A percentile compares a stretch with the other conserved stretches of the same genome.
These are phyloP conservation scores for Phoma sp. DNA, from an alignment of 2,329 filamentous ascomycete genomes.

Conservation along the genomic window DNA sequence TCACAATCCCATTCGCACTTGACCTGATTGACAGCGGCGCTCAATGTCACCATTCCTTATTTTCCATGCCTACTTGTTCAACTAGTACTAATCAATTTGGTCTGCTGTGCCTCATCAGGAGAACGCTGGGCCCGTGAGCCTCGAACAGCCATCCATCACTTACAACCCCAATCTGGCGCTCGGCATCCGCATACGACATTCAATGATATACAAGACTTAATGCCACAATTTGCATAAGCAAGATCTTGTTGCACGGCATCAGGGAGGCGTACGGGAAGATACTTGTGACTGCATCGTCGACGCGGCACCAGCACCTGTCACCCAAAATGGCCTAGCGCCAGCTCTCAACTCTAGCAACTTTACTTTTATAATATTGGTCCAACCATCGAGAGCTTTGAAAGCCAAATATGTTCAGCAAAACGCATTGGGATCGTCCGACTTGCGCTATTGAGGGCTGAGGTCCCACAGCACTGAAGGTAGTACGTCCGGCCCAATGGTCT, in stretches of 20 bases:
- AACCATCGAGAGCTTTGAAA: conserved; percentile 19
- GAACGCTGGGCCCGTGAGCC: conserved; percentile 14
- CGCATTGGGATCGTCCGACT: not conserved
- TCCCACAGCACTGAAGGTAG: conserved; percentile 5
- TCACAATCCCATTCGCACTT: not conserved
- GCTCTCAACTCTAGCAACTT: conserved; percentile 15
- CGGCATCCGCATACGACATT: not conserved
- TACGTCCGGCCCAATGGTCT: conserved; percentile 3
- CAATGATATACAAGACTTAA: not conserved
- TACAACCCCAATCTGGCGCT: conserved; percentile 1
- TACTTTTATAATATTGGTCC: conserved; percentile 18
- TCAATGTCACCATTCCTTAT: not conserved
- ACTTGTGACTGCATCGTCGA: conserved; percentile 10
- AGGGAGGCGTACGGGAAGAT: conserved; percentile 3
- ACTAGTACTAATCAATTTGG: not conserved
- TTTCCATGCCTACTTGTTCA: not conserved
- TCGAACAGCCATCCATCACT: conserved; percentile 5
- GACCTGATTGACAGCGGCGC: not conserved
- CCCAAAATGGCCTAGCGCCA: conserved; percentile 15
- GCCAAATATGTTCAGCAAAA: conserved; percentile 1
- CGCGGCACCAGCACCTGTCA: conserved; percentile 4
- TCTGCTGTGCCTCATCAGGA: not conserved
- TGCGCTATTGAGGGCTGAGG: conserved; percentile 6
- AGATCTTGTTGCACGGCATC: conserved; percentile 12
- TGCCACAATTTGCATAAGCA: conserved; percentile 5